These are phyloP conservation scores for Boletus huronensis DNA, from an alignment of 768 basidiomycete species.

Conservation along the genomic window DNA sequence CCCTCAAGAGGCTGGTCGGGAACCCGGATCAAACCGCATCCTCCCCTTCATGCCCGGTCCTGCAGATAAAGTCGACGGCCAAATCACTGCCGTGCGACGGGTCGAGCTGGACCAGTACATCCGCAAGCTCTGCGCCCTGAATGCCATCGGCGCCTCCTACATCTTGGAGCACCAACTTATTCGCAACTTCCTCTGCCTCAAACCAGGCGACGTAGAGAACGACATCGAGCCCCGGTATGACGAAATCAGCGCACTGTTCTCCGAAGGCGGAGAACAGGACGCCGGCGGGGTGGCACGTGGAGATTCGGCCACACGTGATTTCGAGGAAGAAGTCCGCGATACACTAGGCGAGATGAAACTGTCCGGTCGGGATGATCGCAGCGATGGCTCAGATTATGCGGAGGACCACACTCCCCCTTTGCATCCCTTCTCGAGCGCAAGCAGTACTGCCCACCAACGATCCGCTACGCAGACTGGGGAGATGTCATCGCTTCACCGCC, in stretches of 20 bases:
- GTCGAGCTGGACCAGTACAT: constrained; percentile 89
- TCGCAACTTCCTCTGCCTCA: constrained; percentile 77
- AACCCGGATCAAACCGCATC: constrained; percentile 63
- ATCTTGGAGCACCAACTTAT: constrained; percentile 79
- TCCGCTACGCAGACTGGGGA: constrained; percentile 38
- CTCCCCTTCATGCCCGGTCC: constrained; percentile 99
- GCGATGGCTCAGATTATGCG: constrained; percentile 66
- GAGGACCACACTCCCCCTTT: constrained; percentile 38
- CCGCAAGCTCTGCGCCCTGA: constrained; percentile 71
- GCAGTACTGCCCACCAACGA: constrained; percentile 39
- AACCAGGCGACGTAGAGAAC: constrained; percentile 81
- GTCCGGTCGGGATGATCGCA: constrained; percentile 44
- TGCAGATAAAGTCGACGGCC: constrained; percentile 75
- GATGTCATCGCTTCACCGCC: constrained; percentile 32
- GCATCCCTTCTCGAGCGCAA: constrained; percentile 41
- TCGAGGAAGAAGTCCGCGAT: constrained; percentile 44
- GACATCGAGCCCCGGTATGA: constrained; percentile 56
- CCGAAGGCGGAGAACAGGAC: constrained; percentile 33
- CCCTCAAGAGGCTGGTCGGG: constrained; percentile 86
- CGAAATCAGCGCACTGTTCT: constrained; percentile 56
- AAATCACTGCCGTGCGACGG: constrained; percentile 74
- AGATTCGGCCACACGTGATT: constrained; percentile 33
- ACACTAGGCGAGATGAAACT: constrained; percentile 49
- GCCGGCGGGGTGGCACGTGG: constrained; percentile 32
- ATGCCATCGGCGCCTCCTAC: constrained; percentile 62